Conservation (phyloP, 2,329 filamentous ascomycete species). For the Beauveria bassiana region DNA sequence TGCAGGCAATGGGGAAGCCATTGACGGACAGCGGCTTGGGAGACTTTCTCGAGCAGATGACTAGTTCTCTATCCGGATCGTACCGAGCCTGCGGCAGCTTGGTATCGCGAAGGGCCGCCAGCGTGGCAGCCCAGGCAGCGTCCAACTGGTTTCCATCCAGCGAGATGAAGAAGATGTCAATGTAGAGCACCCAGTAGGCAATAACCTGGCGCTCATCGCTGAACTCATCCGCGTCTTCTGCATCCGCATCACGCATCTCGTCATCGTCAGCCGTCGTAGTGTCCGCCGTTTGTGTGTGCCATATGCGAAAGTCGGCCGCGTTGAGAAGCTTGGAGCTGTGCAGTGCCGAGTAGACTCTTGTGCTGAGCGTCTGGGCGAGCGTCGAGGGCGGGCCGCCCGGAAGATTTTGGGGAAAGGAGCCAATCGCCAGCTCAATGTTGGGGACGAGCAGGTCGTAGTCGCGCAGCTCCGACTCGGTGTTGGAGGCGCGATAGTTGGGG, state of each 20-base stretch:
- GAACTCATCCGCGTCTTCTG: constrained; percentile 25
- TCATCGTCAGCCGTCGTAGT: constrained; percentile 39
- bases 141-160: constrained; percentile 90
- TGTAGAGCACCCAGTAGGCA: constrained; percentile 91
- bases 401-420: constrained; percentile 77
- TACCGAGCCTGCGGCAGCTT: constrained; percentile 71
- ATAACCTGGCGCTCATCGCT: constrained; percentile 45
- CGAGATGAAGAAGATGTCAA: constrained; percentile 91
- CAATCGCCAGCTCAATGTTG: constrained; percentile 87
- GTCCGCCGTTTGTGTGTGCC: constrained; percentile 47
- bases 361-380: constrained; percentile 77
- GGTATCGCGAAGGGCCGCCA: constrained; percentile 74
- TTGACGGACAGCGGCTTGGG: constrained; percentile 51
- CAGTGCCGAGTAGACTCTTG: constrained; percentile 68
- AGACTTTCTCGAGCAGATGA: constrained; percentile 62
- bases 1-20: constrained; percentile 67
- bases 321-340: constrained; percentile 62
- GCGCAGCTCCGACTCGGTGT: constrained; percentile 40
- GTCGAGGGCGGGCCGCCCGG: constrained; percentile 75
- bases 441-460: constrained; percentile 75
- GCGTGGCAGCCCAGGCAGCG: constrained; percentile 75
- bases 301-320: constrained; percentile 64
- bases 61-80: constrained; percentile 71
- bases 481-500: constrained; percentile 50
- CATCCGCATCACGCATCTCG: constrained; percentile 29